Evolutionary conservation across 2,329 filamentous ascomycete species (phyloP).

Genomic region (Colletotrichum sp.): DNA sequence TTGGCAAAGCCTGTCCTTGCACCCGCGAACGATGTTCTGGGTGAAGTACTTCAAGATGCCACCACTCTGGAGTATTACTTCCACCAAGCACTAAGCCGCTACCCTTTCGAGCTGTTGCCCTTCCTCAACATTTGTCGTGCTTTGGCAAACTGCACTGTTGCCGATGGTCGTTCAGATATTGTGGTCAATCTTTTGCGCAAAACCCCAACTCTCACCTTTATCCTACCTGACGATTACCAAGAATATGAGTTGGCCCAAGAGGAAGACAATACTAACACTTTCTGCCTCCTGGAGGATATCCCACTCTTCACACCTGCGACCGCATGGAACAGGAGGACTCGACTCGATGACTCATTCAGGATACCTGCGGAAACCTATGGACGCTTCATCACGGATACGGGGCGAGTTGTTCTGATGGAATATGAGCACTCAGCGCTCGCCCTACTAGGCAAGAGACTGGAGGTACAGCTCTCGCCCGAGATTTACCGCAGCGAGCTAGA

Average conservation of each 20-base stretch:
- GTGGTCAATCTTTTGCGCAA: slow-evolving; percentile 70
- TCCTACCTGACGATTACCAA: slow-evolving; percentile 73
- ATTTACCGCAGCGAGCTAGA: slow-evolving; percentile 58
- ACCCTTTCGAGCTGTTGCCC: slow-evolving; percentile 84
- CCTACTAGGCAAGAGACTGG: slow-evolving; percentile 78
- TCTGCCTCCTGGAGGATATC: slow-evolving; percentile 70
- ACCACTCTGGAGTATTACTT: slow-evolving; percentile 65
- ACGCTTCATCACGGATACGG: slow-evolving; percentile 78
- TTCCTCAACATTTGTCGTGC: slow-evolving; percentile 76
- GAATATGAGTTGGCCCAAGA: slow-evolving; percentile 82
- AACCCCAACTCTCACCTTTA: slow-evolving; percentile 78
- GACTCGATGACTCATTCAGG: slow-evolving; percentile 58
- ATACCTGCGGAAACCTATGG: slow-evolving; percentile 72
- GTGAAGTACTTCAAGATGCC: slow-evolving; percentile 12
- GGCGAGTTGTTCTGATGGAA: slow-evolving; percentile 77
- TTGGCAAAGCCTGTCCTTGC: slow-evolving; percentile 39
- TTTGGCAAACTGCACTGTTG: slow-evolving; percentile 49
- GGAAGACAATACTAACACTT: slow-evolving; percentile 83
- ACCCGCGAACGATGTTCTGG: slow-evolving; percentile 11
- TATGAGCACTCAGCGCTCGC: slow-evolving; percentile 80
- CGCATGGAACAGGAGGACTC: slow-evolving; percentile 47
- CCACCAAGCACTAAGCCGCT: slow-evolving; percentile 74
- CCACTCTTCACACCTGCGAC: slow-evolving; percentile 63
- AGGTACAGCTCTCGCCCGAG: slow-evolving; percentile 67
- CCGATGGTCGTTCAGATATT: slow-evolving; percentile 47